Conservation (phyloP, 2,329 filamentous ascomycete genomes). For the Nothopassalora personata region DNA sequence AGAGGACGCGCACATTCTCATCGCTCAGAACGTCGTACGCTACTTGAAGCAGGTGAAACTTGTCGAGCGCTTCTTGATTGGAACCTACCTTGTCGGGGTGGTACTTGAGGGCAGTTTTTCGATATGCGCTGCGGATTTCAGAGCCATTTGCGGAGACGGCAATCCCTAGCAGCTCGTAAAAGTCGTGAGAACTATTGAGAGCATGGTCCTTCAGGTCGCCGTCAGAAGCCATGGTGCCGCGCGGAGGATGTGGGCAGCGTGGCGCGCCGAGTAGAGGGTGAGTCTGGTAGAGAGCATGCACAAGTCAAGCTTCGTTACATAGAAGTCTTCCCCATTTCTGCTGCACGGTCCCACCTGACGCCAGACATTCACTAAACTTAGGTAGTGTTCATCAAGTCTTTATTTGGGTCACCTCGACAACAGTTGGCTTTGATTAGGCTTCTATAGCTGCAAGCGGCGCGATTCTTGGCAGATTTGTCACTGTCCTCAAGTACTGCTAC, state of each 20-base stretch:
- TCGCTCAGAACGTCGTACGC: slow-evolving; percentile 81
- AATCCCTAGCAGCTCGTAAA: slow-evolving; percentile 71
- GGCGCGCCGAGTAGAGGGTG: not conserved
- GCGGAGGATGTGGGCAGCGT: not conserved
- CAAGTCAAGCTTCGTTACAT: not conserved
- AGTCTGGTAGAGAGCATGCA: not conserved
- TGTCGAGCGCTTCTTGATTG: slow-evolving; percentile 59
- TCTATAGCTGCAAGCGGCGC: not conserved
- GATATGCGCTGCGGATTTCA: slow-evolving; percentile 79
- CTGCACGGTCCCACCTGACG: no score
- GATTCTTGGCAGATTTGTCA: not conserved
- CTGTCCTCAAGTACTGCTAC: not conserved
- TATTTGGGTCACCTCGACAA: no score
- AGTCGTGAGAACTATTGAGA: slow-evolving; percentile 50
- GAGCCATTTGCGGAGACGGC: slow-evolving; percentile 58
- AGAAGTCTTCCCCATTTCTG: no score
- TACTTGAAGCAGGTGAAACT: slow-evolving; percentile 79
- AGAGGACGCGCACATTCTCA: slow-evolving; percentile 63
- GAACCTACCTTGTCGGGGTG: slow-evolving; percentile 87
- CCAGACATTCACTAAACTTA: no score
- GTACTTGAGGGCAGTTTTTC: slow-evolving; percentile 79
- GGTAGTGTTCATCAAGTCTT: no score
- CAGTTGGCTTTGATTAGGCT: no score
- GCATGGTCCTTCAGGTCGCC: slow-evolving; percentile 40
- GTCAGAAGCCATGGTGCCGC: slow-evolving; percentile 28